These are phyloP conservation scores for Litsea cubeba DNA, from an alignment of 164 flowering plant species.

Conservation along the genomic window DNA sequence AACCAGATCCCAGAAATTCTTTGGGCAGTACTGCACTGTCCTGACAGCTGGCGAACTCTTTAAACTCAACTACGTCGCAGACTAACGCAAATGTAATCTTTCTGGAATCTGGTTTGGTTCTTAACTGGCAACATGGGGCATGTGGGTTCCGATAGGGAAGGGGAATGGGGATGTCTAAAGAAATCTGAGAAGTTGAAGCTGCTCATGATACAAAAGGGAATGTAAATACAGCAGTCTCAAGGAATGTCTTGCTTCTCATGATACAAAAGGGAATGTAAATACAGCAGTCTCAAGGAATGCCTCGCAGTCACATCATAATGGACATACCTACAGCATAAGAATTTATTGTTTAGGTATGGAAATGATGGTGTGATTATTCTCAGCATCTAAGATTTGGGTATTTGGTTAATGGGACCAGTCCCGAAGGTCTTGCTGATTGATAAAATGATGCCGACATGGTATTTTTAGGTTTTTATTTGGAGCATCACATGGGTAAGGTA, in stretches of 20 bases:
- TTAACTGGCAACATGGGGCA: background rate
- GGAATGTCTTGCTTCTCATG: background rate
- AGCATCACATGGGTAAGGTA: background rate
- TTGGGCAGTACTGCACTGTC: slow-evolving; percentile 26
- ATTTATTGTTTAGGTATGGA: background rate
- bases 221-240: background rate
- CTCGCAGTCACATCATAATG: too few species aligned
- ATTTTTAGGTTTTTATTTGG: background rate
- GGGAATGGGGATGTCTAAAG: background rate
- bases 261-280: background rate
- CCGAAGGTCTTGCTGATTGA: background rate
- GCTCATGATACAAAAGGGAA: background rate
- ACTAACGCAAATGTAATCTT: background rate
- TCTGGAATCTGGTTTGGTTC: background rate
- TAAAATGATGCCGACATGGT: background rate
- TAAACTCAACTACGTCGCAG: background rate
- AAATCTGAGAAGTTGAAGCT: too few species aligned
- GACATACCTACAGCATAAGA: background rate
- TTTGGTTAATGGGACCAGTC: background rate
- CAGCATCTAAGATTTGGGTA: background rate
- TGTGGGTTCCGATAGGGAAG: background rate
- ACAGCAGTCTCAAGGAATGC: background rate
- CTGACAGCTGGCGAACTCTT: slow-evolving; percentile 5
- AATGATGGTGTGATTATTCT: background rate
- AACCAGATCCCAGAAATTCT: slow-evolving; percentile 27